phyloP scores from a whole-genome alignment of 192 early-diverging fungal genomes.

The Geosiphon pyriformis region DNA sequence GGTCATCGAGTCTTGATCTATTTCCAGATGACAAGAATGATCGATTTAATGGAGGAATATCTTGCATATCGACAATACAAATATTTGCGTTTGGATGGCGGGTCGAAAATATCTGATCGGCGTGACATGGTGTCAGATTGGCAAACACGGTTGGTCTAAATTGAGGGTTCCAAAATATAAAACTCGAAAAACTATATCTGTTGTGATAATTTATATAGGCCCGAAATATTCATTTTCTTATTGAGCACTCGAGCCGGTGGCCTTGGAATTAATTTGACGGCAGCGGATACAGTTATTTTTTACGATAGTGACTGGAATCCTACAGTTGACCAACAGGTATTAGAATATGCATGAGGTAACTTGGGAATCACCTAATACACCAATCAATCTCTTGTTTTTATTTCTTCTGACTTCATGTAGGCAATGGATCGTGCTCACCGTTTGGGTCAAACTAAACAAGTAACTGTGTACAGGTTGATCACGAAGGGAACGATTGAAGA shows the following conservation, averaged over 20 bases:
- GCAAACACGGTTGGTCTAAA: conserved; percentile 58
- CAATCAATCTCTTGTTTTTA: background rate
- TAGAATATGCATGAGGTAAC: background rate
- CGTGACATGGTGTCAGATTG: conserved; percentile 90
- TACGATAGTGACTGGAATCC: conserved; percentile 90
- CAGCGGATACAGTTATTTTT: conserved; percentile 84
- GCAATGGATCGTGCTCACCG: conserved; percentile 88
- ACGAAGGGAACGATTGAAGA: conserved; percentile 80
- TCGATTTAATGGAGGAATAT: conserved; percentile 86
- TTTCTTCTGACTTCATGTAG: no score
- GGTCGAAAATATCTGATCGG: conserved; percentile 79
- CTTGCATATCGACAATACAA: conserved; percentile 78
- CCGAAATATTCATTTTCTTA: conserved; percentile 82
- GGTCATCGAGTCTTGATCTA: conserved; percentile 77
- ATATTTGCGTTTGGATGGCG: conserved; percentile 86
- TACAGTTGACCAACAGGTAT: conserved; percentile 78
- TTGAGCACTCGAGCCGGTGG: conserved; percentile 83
- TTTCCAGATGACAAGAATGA: conserved; percentile 90
- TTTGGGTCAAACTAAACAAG: conserved; percentile 79
- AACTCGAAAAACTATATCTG: conserved; percentile 1
- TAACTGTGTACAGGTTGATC: conserved; percentile 79
- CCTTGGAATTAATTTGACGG: conserved; percentile 86
- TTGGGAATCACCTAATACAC: background rate
- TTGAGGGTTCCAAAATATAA: background rate
- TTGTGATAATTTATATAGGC: conserved; percentile 25